phyloP scores from a whole-genome alignment of 2,329 filamentous ascomycete genomes.

The Pseudomassariella vexata region DNA sequence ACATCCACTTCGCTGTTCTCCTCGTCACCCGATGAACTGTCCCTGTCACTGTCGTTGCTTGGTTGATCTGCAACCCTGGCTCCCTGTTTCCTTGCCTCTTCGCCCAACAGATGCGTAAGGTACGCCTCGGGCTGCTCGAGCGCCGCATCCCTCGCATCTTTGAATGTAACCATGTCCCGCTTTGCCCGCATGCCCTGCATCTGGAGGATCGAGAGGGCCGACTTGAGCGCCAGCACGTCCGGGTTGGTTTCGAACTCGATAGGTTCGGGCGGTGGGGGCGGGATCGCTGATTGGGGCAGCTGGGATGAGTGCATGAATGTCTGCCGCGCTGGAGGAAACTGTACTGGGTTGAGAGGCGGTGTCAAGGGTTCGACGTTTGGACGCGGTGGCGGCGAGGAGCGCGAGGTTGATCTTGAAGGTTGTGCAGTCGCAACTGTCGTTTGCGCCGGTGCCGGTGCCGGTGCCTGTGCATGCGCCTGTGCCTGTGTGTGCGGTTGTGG shows the following conservation, averaged over 20 bases:
- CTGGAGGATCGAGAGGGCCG: constrained; percentile 80
- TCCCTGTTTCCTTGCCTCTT: too few relatives aligned
- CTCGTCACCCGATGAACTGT: constrained; percentile 5
- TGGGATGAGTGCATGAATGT: constrained; percentile 19
- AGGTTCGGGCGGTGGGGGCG: constrained; percentile 42
- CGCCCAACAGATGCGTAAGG: constrained; percentile 55
- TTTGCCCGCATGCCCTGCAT: constrained; percentile 75
- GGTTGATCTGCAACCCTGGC: too few relatives aligned
- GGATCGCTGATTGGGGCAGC: constrained; percentile 7
- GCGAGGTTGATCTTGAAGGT: constrained; percentile 7
- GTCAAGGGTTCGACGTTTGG: constrained; percentile 52
- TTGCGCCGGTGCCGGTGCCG: background rate
- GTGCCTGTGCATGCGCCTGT: background rate
- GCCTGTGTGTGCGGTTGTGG: constrained; percentile 3
- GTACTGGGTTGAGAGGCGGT: constrained; percentile 37
- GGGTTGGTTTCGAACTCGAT: constrained; percentile 63
- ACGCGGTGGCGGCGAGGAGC: constrained; percentile 37
- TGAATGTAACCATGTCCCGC: constrained; percentile 67
- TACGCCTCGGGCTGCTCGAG: constrained; percentile 68
- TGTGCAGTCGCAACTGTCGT: background rate
- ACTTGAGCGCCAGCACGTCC: constrained; percentile 81
- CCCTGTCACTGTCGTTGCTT: constrained; percentile 11
- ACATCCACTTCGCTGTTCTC: background rate
- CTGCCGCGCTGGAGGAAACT: constrained; percentile 19
- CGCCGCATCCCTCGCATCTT: constrained; percentile 64